Percentiles rank a stretch among this genome's conserved stretches.
phyloP scores from a whole-genome alignment of 768 basidiomycete genomes.

The Lactarius deliciosus region DNA sequence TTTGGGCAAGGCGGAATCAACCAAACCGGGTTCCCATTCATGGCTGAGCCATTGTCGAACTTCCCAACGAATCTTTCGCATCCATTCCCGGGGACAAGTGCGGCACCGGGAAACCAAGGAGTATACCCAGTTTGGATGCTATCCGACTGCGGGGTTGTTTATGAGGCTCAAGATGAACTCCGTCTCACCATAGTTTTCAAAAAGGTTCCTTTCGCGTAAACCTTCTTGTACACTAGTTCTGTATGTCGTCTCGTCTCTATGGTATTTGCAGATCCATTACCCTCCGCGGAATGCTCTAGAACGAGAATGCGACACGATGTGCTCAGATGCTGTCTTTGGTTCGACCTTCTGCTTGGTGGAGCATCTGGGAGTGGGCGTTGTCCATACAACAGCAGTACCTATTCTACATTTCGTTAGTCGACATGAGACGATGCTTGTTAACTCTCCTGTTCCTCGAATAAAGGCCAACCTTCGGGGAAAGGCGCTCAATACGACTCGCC shows the following conservation, averaged over 20 bases:
- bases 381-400: too few species aligned
- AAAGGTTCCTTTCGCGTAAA: not conserved
- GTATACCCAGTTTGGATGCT: not conserved
- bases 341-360: too few species aligned
- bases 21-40: not conserved
- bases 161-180: constrained; percentile 5
- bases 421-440: too few species aligned
- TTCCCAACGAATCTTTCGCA: not conserved
- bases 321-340: too few species aligned
- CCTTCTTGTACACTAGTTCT: not conserved
- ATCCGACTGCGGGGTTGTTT: not conserved
- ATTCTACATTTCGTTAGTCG: too few species aligned
- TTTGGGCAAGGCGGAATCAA: not conserved
- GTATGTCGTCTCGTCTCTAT: not conserved
- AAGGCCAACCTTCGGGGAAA: too few species aligned
- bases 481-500: too few species aligned
- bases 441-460: too few species aligned
- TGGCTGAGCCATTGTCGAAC: not conserved
- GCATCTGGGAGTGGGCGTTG: too few species aligned
- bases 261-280: not conserved
- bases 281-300: too few species aligned
- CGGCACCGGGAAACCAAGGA: not conserved
- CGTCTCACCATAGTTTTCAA: constrained; percentile 10
- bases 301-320: too few species aligned
- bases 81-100: not conserved